Conservation (phyloP, 768 basidiomycete genomes). For the Chalciporus sphaerocephalus region DNA sequence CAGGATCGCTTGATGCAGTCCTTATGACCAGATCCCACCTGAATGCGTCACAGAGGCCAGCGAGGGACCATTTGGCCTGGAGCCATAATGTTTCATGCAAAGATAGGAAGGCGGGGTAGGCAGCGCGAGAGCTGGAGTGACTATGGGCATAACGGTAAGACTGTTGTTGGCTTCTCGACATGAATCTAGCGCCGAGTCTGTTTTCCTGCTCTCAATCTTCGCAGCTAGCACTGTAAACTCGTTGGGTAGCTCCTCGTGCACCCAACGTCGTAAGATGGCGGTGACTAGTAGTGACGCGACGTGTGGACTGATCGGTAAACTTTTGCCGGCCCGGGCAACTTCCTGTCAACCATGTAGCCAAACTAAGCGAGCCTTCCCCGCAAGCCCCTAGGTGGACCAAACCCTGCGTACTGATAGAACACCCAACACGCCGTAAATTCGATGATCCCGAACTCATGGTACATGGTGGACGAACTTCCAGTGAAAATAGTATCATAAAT, state of each 20-base stretch:
- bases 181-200: slow-evolving; percentile 22
- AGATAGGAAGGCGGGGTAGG: slow-evolving; percentile 70
- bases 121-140: slow-evolving; percentile 39
- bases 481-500: not conserved
- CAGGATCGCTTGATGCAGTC: slow-evolving; percentile 61
- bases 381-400: slow-evolving; percentile 6
- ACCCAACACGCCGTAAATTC: not conserved
- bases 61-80: slow-evolving; percentile 54
- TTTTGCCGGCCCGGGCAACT: slow-evolving; percentile 15
- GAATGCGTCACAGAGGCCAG: slow-evolving; percentile 66
- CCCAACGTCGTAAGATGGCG: not conserved
- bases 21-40: slow-evolving; percentile 64
- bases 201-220: slow-evolving; percentile 1
- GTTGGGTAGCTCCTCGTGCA: not conserved
- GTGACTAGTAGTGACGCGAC: too few species aligned
- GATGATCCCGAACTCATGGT: not conserved
- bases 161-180: slow-evolving; percentile 26
- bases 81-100: slow-evolving; percentile 54
- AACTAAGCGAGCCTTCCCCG: slow-evolving; percentile 4
- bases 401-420: not conserved
- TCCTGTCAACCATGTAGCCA: slow-evolving; percentile 1
- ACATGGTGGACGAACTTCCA: not conserved
- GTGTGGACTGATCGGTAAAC: slow-evolving; percentile 8
- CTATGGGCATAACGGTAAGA: slow-evolving; percentile 22
- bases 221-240: not conserved